Conservation (phyloP, 2,329 filamentous ascomycete genomes). For the Lecanoromycetidae sp. region DNA sequence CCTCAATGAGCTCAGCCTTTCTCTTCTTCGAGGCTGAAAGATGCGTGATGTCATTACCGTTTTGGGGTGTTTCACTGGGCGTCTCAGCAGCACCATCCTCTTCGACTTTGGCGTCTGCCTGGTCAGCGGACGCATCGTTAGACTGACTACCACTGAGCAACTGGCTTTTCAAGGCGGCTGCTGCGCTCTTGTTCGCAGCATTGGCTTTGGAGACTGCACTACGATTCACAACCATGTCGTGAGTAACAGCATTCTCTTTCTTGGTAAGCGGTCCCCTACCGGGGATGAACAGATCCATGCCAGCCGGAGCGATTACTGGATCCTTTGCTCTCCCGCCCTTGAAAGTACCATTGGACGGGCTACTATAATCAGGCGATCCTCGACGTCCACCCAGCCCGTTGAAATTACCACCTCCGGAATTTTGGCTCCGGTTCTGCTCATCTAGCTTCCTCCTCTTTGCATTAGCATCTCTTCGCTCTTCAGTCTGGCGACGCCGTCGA, state of each 20-base stretch:
- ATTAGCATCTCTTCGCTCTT: slow-evolving; percentile 70
- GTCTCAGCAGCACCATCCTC: slow-evolving; percentile 21
- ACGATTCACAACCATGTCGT: slow-evolving; percentile 78
- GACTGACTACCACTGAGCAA: slow-evolving; percentile 40
- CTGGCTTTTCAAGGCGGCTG: slow-evolving; percentile 72
- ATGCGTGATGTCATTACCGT: too few species aligned
- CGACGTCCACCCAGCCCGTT: slow-evolving; percentile 26
- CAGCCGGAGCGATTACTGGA: slow-evolving; percentile 32
- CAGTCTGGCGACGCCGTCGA: slow-evolving; percentile 69
- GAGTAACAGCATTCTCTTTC: slow-evolving; percentile 55
- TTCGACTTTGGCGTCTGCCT: slow-evolving; percentile 22
- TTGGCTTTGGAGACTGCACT: slow-evolving; percentile 56
- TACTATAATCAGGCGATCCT: slow-evolving; percentile 34
- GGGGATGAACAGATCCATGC: slow-evolving; percentile 47
- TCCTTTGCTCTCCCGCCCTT: slow-evolving; percentile 25
- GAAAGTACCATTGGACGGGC: slow-evolving; percentile 22
- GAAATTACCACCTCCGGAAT: slow-evolving; percentile 23
- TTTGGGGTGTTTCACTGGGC: slow-evolving; percentile 28
- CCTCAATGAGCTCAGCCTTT: slow-evolving; percentile 56
- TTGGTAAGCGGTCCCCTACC: slow-evolving; percentile 42
- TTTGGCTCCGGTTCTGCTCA: slow-evolving; percentile 41
- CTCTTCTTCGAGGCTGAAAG: slow-evolving; percentile 56
- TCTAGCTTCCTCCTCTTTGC: slow-evolving; percentile 67
- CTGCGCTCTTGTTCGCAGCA: slow-evolving; percentile 84
- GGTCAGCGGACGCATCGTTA: slow-evolving; percentile 18